Evolutionary conservation across 129 eudicot species (phyloP), one percentile per base, ranked within the genome.

Genomic region (Daucus carota): DNA sequence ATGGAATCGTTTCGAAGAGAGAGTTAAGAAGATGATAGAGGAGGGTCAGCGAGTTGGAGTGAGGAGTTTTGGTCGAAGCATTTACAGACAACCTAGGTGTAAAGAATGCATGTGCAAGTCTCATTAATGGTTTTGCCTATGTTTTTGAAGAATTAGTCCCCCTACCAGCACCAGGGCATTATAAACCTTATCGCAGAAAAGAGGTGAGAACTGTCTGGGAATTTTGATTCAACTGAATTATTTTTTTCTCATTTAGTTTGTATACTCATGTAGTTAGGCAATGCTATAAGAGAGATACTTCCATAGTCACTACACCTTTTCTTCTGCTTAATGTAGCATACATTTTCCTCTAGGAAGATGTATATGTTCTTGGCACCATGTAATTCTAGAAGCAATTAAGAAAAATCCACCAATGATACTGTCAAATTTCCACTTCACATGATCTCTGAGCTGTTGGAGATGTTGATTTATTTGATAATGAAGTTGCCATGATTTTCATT

Each of bases 41-140:
- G 96, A 90, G 79, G 86, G 88, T 31, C 96, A 91, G 42, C 81
- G 84, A 31, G 88, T 91, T 10, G 86, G 84, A n/a, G 22, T 47
- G 11, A 80, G 96, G 46, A 82, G 87, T 59, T 73, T 73, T 73
- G 90, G 90, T 1, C 84, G 89, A 81, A 94, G 96, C 81, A 84
- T 94, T 75, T 94, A 94, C 70, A 76, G 90, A 72, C 96, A 86
- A 63, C 99, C 99, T 7, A 89, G 97, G 83, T 89, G 93, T 81
- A 85, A 81, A 14, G 92, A 92, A 41, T 94, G 99, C 83, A 94
- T 94, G 97, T 94, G 99, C 83, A 85, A 77, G 81, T 81, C 88
- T 22, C 72, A 76, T 73, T 29, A 52, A 24, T n/a, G 36, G 70
- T 15, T 14, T 14, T 63, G 40, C 9, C 40, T 5, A 29, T 14